Evolutionary conservation across 164 flowering plant genomes (phyloP).

Genomic region (Piper betle): DNA sequence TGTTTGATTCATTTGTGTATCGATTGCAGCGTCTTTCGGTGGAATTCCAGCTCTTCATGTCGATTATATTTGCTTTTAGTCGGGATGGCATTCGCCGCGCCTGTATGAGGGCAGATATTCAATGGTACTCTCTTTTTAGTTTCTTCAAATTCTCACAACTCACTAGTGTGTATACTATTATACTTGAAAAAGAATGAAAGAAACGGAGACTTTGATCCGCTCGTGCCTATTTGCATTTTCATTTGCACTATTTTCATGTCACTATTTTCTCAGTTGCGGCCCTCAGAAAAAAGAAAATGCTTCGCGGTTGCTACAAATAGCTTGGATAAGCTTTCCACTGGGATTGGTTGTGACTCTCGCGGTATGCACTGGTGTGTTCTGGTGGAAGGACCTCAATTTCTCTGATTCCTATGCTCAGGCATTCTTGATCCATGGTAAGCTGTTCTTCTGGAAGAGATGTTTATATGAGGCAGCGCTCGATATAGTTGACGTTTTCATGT

Average conservation of each 20-base stretch:
- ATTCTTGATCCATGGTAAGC: slow-evolving; percentile 38
- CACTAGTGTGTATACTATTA: not conserved
- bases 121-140: slow-evolving; percentile 27
- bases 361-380: slow-evolving; percentile 31
- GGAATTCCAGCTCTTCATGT: slow-evolving; percentile 81
- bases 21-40: slow-evolving; percentile 71
- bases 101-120: slow-evolving; percentile 67
- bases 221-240: not conserved
- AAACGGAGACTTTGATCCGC: not conserved
- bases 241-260: not conserved
- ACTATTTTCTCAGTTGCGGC: slow-evolving; percentile 38
- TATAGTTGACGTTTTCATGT: no score
- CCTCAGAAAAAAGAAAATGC: slow-evolving; percentile 33
- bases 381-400: slow-evolving; percentile 36
- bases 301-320: slow-evolving; percentile 44
- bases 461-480: no score
- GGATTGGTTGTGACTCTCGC: slow-evolving; percentile 36
- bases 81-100: slow-evolving; percentile 98
- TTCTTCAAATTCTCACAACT: not conserved
- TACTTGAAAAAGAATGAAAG: not conserved
- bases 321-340: slow-evolving; percentile 56
- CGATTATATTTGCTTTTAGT: slow-evolving; percentile 76
- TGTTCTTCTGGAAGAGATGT: no score
- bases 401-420: slow-evolving; percentile 41
- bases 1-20: not conserved